These are phyloP conservation scores for Noccaea bulbosa DNA, from an alignment of 345 rosid genomes.

Conservation along the genomic window DNA sequence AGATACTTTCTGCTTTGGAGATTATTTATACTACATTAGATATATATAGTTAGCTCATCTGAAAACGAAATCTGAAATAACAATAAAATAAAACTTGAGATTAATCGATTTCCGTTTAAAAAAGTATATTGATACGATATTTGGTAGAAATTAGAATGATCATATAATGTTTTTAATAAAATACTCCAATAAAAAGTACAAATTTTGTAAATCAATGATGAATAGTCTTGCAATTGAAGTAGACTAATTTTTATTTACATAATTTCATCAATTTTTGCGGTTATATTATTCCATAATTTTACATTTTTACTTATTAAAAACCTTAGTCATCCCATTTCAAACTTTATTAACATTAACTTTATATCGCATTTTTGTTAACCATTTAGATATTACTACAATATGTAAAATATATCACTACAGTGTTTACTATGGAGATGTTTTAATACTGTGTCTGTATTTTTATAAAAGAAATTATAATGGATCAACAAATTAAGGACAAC, in stretches of 20 bases:
- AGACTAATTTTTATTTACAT: neutral
- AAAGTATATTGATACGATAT: no score
- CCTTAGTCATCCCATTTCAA: neutral
- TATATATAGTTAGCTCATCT: neutral
- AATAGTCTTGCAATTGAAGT: neutral
- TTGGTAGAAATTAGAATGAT: neutral
- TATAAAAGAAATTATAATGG: neutral
- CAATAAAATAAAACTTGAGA: neutral
- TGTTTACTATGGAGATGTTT: neutral
- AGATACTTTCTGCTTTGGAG: constrained; percentile 27
- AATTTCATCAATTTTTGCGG: neutral
- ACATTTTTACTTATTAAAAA: constrained; percentile 4
- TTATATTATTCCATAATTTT: neutral
- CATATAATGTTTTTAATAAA: neutral
- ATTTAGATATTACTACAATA: constrained; percentile 3
- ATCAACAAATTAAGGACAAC: constrained; percentile 34
- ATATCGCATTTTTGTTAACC: no score
- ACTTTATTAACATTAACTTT: neutral
- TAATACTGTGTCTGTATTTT: neutral
- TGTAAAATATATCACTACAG: neutral
- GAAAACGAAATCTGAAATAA: constrained; percentile 8
- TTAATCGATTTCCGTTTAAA: neutral
- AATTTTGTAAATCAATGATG: neutral
- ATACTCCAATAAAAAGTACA: no score
- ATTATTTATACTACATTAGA: constrained; percentile 5